Conservation (phyloP, 768 basidiomycete species). For the Trametes punicea region DNA sequence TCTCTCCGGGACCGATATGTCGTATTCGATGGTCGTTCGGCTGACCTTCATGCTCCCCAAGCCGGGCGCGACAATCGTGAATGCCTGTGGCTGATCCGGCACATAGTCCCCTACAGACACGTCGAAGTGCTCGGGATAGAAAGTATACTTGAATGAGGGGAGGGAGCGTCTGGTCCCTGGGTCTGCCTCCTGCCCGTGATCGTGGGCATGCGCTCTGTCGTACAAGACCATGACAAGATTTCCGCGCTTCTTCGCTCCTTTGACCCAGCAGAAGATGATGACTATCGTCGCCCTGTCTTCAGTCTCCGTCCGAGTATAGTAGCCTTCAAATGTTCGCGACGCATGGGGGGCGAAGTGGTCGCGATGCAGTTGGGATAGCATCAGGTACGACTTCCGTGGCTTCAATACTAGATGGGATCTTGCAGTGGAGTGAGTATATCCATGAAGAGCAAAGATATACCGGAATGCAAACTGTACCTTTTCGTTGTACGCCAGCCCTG, state of each 20-base stretch:
- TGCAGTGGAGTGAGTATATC: too few relatives aligned
- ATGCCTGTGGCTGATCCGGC: constrained; percentile 1
- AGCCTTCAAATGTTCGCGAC: constrained; percentile 25
- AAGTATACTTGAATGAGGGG: constrained; percentile 22
- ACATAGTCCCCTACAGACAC: not conserved
- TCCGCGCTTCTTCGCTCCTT: constrained; percentile 17
- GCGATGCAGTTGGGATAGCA: not conserved
- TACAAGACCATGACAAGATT: constrained; percentile 26
- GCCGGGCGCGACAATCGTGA: constrained; percentile 19
- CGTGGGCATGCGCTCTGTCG: not conserved
- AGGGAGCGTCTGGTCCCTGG: not conserved
- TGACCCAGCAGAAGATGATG: constrained; percentile 29
- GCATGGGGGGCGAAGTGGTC: constrained; percentile 27
- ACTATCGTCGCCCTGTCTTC: constrained; percentile 25
- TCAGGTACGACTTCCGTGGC: not conserved
- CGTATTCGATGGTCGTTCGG: constrained; percentile 15
- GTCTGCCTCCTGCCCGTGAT: not conserved
- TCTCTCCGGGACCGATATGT: constrained; percentile 9
- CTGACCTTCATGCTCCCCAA: constrained; percentile 22
- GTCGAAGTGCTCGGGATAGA: constrained; percentile 22
- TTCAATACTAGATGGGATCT: too few relatives aligned
- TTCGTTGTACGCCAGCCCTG: too few relatives aligned
- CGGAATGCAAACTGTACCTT: too few relatives aligned
- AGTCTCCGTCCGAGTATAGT: constrained; percentile 25
- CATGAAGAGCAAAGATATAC: too few relatives aligned